A percentile compares a stretch with the other conserved stretches of the same genome.
Evolutionary conservation across 2,329 filamentous ascomycete genomes (phyloP).

Genomic region (Cladosporium sp.): DNA sequence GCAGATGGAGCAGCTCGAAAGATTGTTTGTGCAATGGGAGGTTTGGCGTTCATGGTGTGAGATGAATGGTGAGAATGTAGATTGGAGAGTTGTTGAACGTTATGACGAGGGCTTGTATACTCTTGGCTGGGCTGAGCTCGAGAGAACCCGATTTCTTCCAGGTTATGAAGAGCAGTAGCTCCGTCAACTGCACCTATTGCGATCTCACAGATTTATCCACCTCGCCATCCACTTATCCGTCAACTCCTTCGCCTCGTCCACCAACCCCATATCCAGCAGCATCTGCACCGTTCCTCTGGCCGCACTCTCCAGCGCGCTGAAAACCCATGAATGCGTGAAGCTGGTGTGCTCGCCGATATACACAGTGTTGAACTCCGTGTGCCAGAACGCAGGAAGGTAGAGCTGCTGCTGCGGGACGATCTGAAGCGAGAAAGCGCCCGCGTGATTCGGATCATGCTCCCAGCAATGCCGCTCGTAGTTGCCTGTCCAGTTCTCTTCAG

Average conservation of each 20-base stretch:
- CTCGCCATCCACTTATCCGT: constrained; percentile 65
- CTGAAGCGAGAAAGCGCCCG: constrained; percentile 25
- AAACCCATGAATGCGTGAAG: constrained; percentile 69
- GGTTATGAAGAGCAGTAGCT: no score
- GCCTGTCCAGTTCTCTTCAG: constrained; percentile 49
- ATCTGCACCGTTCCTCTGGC: constrained; percentile 63
- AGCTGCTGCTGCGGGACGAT: constrained; percentile 61
- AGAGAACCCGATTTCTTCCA: no score
- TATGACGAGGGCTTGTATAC: no score
- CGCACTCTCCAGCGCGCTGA: constrained; percentile 62
- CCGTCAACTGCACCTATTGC: not conserved
- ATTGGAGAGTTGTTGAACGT: no score
- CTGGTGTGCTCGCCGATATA: constrained; percentile 62
- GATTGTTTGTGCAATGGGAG: no score
- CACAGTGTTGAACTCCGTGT: constrained; percentile 62
- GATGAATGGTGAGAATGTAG: no score
- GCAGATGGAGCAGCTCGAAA: no score
- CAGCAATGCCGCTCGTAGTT: constrained; percentile 16
- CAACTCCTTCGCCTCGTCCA: constrained; percentile 65
- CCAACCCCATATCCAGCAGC: constrained; percentile 59
- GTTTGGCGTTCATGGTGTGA: no score
- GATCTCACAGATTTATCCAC: constrained; percentile 48
- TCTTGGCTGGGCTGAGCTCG: no score
- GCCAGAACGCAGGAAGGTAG: constrained; percentile 66
- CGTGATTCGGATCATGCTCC: constrained; percentile 13